A percentile compares a stretch with the other conserved stretches of the same genome.
These are phyloP conservation scores for Babesia divergens DNA, from an alignment of 169 alveolate genomes.

Conservation along the genomic window DNA sequence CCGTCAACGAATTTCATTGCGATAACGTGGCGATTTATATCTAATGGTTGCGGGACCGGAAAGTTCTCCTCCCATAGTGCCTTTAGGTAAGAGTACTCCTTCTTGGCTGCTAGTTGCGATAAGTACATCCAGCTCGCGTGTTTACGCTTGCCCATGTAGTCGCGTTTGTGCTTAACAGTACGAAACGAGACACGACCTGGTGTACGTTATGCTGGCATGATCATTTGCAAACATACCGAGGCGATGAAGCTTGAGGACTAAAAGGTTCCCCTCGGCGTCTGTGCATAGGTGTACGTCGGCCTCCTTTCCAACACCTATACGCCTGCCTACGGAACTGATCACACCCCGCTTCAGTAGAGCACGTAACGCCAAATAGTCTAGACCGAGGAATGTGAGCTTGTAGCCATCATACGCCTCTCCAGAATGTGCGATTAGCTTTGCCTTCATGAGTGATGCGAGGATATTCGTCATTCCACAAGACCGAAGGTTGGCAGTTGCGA, in stretches of 20 bases:
- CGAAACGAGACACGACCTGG: constrained; percentile 95
- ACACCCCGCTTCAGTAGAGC: constrained; percentile 92
- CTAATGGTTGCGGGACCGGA: constrained; percentile 96
- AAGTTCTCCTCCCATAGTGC: constrained; percentile 92
- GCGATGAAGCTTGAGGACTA: constrained; percentile 74
- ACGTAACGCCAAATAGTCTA: constrained; percentile 96
- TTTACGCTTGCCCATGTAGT: constrained; percentile 93
- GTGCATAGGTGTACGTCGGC: constrained; percentile 95
- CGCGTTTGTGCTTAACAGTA: constrained; percentile 96
- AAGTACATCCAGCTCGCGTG: constrained; percentile 97
- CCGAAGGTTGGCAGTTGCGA: constrained; percentile 93
- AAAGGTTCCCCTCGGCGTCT: constrained; percentile 85
- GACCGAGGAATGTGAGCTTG: constrained; percentile 95
- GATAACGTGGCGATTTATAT: constrained; percentile 95
- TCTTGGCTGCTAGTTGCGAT: constrained; percentile 96
- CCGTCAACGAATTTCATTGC: constrained; percentile 95
- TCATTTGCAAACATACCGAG: constrained; percentile 39
- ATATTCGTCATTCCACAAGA: constrained; percentile 86
- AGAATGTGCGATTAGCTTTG: constrained; percentile 90
- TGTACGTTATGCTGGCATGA: neutral
- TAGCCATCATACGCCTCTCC: constrained; percentile 95
- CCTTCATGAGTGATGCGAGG: constrained; percentile 85
- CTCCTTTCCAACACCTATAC: constrained; percentile 99
- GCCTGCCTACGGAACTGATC: constrained; percentile 86
- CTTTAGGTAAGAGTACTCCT: constrained; percentile 95